Conservation (phyloP, 257 asterid genomes). For the Fraxinus anomala region DNA sequence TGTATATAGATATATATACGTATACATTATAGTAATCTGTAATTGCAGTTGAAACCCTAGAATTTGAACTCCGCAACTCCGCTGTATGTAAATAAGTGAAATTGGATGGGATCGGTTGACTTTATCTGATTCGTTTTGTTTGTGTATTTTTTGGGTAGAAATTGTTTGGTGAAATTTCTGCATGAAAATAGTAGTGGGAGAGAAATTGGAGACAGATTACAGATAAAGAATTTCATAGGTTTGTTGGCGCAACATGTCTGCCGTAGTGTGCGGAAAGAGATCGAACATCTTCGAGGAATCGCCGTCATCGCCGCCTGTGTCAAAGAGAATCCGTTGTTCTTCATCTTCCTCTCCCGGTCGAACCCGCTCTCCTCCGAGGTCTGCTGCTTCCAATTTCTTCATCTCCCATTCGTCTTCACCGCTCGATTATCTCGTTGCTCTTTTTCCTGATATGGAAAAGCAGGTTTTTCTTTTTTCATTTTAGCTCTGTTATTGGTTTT, state of each 20-base stretch:
- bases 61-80: neutral
- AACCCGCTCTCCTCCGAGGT: slow-evolving; percentile 39
- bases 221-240: slow-evolving; percentile 6
- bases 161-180: slow-evolving; percentile 12
- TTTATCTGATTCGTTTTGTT: neutral
- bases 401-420: slow-evolving; percentile 27
- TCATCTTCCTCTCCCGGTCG: slow-evolving; percentile 33
- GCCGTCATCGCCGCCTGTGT: slow-evolving; percentile 49
- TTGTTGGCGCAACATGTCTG: slow-evolving; percentile 52
- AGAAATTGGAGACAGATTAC: slow-evolving; percentile 24
- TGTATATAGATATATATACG: neutral
- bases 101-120: neutral
- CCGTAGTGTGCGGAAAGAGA: slow-evolving; percentile 62
- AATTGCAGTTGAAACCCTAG: neutral
- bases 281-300: slow-evolving; percentile 52
- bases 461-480: slow-evolving; percentile 32
- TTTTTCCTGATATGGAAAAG: slow-evolving; percentile 58
- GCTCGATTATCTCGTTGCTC: slow-evolving; percentile 38
- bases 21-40: neutral
- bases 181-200: slow-evolving; percentile 25
- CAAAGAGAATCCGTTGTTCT: slow-evolving; percentile 53
- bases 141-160: neutral
- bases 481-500: neutral
- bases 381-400: slow-evolving; percentile 20
- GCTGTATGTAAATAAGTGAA: neutral